phyloP scores from a whole-genome alignment of 495 filamentous ascomycete species.

The Lasiosphaeria miniovina region DNA sequence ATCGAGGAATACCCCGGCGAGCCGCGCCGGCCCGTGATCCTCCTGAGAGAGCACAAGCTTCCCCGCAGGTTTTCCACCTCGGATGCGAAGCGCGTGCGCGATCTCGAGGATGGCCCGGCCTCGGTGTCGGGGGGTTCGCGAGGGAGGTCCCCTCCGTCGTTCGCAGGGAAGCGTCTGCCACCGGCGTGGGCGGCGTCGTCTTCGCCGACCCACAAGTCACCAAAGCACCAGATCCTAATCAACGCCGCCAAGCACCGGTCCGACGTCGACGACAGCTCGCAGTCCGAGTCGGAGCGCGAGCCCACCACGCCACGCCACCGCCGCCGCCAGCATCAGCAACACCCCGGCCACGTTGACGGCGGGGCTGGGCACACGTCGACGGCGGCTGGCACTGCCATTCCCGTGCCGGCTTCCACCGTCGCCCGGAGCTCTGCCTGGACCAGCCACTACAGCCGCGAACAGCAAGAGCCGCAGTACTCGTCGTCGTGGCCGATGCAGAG shows the following conservation, averaged over 20 bases:
- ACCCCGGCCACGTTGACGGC: too few relatives aligned
- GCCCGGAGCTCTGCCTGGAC: slow-evolving; percentile 18
- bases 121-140: slow-evolving; percentile 9
- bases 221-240: background rate
- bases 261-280: background rate
- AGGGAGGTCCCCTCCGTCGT: slow-evolving; percentile 19
- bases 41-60: slow-evolving; percentile 29
- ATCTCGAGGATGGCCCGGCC: slow-evolving; percentile 11
- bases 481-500: slow-evolving; percentile 24
- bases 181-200: background rate
- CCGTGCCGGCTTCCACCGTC: background rate
- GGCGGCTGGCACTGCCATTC: background rate
- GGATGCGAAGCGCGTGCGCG: slow-evolving; percentile 14
- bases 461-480: slow-evolving; percentile 16
- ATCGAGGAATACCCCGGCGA: slow-evolving; percentile 32
- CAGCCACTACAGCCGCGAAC: slow-evolving; percentile 4
- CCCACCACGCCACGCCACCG: background rate
- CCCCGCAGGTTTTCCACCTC: slow-evolving; percentile 20
- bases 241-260: background rate
- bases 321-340: background rate
- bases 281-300: slow-evolving; percentile 8
- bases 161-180: slow-evolving; percentile 10
- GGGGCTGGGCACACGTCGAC: background rate
- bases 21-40: slow-evolving; percentile 17
- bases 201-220: background rate